Base-by-base conservation (phyloP, 2,329 filamentous ascomycete species). In the Fusarium nanum region DNA sequence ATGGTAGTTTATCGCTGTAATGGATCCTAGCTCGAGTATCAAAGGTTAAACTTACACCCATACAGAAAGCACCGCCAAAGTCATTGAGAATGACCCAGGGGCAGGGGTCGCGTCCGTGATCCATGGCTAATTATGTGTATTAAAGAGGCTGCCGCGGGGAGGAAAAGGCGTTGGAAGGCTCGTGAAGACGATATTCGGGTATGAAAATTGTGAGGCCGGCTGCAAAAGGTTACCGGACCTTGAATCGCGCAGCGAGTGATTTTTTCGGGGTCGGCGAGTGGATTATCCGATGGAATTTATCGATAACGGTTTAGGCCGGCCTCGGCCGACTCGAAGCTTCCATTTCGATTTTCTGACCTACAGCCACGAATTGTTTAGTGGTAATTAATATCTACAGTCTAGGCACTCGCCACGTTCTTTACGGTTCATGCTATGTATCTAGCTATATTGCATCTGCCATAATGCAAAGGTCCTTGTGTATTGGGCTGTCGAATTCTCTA, bases 81-180 rank as follows among this genome's bases (percentile, higher is more conserved):
- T 99, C 96, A 83, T 94, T 97, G 74, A 98, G 88, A 72, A 96
- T 92, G 78, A 98, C 94, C 91, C 92, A 98, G 60, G 96, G 96
- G 83, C 96, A 98, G 69, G 96, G 96, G 83, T 98, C 96, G 84
- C 96, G 89, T 71, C 93, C 92, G 87, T 98, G 96, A 89, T 99
- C 95, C 92, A 97, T 96, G 56, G 73, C 62, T 56, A 42, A 53
- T 56, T 64, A 53, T 64, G 52, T 41, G 42, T 60, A 45, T 62
- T 64, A 56, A 42, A 47, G 53, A 40, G 23, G 48, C 53, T 20
- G 44, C 49, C 23, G 34, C 34, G 37, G 56, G 37, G 57, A 47
- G 22, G 22, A 6, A 54, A 58, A 20, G 40, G 54, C 46, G 52
- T 50, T 32, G 41, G 42, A 62, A 64, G 71, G 65, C 56, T 60